Evolutionary conservation across 163 green algal species (phyloP).

Genomic region (Prototheca wickerhamii): DNA sequence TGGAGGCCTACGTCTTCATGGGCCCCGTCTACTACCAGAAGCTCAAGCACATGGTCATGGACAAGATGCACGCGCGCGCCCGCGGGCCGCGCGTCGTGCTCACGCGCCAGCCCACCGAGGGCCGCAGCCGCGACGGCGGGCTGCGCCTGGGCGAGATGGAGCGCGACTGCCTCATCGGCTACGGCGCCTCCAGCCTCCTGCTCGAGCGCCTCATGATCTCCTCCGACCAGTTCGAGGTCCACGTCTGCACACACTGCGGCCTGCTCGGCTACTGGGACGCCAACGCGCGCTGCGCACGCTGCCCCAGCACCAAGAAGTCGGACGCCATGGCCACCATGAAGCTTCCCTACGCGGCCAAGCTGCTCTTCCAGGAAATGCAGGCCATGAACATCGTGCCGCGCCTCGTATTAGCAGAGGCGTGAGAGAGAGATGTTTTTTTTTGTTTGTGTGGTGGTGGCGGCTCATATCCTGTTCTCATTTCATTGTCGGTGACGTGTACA

Average conservation of each 20-base stretch:
- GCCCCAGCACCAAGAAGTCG: constrained; percentile 42
- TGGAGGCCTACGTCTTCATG: constrained; percentile 98
- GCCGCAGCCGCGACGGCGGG: constrained; percentile 71
- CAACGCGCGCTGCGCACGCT: constrained; percentile 49
- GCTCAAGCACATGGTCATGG: constrained; percentile 99
- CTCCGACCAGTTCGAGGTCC: constrained; percentile 83
- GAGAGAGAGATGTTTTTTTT: neutral
- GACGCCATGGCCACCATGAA: constrained; percentile 85
- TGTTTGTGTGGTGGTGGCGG: neutral
- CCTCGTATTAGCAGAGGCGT: constrained; percentile 50
- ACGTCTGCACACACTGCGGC: constrained; percentile 92
- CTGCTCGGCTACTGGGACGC: constrained; percentile 88
- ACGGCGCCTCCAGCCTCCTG: constrained; percentile 81
- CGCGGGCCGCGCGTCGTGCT: constrained; percentile 86
- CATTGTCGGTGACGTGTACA: neutral
- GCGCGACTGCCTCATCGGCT: constrained; percentile 93
- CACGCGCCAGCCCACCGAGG: constrained; percentile 94
- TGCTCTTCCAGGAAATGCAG: constrained; percentile 97
- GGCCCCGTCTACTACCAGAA: constrained; percentile 99
- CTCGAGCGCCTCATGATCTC: constrained; percentile 97
- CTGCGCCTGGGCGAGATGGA: constrained; percentile 98
- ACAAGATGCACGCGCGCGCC: constrained; percentile 95
- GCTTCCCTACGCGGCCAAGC: constrained; percentile 97
- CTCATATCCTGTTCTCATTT: too few species aligned
- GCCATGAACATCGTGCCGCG: constrained; percentile 95